phyloP scores from a whole-genome alignment of 2,329 filamentous ascomycete species.

The Macrophomina pseudophaseolina region DNA sequence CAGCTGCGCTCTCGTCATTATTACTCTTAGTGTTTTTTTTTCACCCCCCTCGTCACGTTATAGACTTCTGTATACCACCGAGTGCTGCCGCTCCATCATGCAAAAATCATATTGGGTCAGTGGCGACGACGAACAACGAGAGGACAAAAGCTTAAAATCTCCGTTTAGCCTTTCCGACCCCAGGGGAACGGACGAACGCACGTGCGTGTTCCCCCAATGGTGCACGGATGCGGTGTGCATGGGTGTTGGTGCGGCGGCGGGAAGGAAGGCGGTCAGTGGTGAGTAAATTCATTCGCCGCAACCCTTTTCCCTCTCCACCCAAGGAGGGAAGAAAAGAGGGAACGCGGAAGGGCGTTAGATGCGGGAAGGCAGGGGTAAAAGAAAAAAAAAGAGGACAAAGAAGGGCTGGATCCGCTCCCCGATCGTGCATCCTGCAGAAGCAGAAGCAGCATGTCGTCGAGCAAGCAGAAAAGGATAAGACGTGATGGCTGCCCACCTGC shows the following conservation, averaged over 20 bases:
- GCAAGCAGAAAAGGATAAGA: not conserved
- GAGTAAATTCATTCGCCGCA: not conserved
- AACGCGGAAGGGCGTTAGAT: not conserved
- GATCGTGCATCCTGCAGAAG: not conserved
- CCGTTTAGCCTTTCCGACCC: conserved; percentile 13
- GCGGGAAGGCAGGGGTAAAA: not conserved
- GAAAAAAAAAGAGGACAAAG: not conserved
- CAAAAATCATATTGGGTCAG: not conserved
- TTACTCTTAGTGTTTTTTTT: not conserved
- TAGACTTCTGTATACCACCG: conserved; percentile 4
- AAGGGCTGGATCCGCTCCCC: not conserved
- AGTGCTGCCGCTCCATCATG: not conserved
- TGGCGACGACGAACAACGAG: too few species aligned
- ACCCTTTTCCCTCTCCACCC: not conserved
- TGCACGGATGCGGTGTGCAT: not conserved
- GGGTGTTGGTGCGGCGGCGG: not conserved
- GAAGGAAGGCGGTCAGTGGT: not conserved
- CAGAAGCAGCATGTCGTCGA: not conserved
- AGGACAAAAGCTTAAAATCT: conserved; percentile 1
- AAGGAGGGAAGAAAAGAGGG: not conserved
- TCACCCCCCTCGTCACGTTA: not conserved
- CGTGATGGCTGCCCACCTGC: not conserved
- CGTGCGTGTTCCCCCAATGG: not conserved
- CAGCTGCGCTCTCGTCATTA: not conserved
- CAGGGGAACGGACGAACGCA: not conserved